Base-by-base conservation (phyloP, 441 rosid genomes). In the Croton laevigatus region DNA sequence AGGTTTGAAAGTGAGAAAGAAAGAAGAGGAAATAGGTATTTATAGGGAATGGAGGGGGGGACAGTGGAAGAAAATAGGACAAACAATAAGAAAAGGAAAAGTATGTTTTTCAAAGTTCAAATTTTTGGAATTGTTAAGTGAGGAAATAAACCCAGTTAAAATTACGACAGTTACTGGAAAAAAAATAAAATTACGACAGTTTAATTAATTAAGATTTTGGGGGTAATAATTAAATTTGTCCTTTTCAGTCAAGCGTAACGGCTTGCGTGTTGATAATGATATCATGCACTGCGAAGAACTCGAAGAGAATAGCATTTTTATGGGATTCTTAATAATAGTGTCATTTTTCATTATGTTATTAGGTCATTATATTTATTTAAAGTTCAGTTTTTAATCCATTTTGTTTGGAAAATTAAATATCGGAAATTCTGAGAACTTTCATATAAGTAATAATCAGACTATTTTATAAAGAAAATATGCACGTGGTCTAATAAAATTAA, bases 211-310 rank as follows among this genome's bases (percentile, higher is more conserved):
- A 27, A 27, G 32, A 27, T 27, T 27, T 27, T n/a, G n/a, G 32
- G 32, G 32, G 32, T 27, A 1, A 27, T 27, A 27, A 4, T 59
- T 37, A 12, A 23, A 14, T 34, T 40, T 0, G 0, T 14, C 1
- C 1, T 5, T 3, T 3, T 46, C 22, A 69, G 63, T 59, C 68
- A 46, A 61, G 22, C 71, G 76, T 59, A 77, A 72, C 19, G 68
- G 74, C 71, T 69, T 69, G 76, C 76, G 71, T 69, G 40, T 51
- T 12, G 1, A 19, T 54, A 10, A 5, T 46, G 65, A 60, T 53
- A 36, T 66, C 7, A 23, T 3, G 4, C 57, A 6, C 22, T 76
- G 72, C 13, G 32, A 44, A 42, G 59, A 71, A 14, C 5, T 32
- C 16, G 6, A 19, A 23, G 11, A 8, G 36, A 46, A 40, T n/a